Base-by-base conservation (phyloP, 2,329 filamentous ascomycete genomes). In the Penicillium rolfsii region DNA sequence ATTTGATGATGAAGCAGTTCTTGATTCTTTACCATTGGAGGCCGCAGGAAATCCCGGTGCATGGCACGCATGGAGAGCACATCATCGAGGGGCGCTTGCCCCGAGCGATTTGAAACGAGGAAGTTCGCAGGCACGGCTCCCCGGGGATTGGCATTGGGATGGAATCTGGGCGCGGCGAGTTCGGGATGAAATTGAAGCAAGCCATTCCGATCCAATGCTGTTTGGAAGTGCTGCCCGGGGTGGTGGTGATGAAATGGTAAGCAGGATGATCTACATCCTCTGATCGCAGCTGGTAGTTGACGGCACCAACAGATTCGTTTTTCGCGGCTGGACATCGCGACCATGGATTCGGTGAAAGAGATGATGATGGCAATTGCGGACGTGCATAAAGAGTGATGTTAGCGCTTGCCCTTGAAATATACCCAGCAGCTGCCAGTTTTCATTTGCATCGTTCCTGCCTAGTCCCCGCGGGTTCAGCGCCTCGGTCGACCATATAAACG, bases 141-240 rank as follows among this genome's bases (percentile, higher is more conserved):
- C 92, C 0, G 91, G 90, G 6, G 90, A 96, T 70, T 98, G 94
- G 94, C 96, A 96, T 73, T 98, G 94, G 94, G 92, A 97, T 71
- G 93, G 94, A 0, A 94, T 98, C 0, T 99, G 94, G 94, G 91
- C 96, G 73, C 89, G 93, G 65, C 85, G 94, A 57, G 93, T 97
- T 0, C 89, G 87, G 76, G 91, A 89, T 74, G 90, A 90, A 19
- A 86, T 97, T 46, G 85, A 89, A 54, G 83, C 85, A 9, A 96
- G 92, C 71, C 79, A 92, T 53, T 91, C 91, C 0, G 94, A 98
- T 67, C 81, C 87, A 1, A 88, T 91, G 4, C 78, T 98, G 26
- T 98, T 88, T 77, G 91, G 92, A 5, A 83, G 83, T 60, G 80
- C 81, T 5, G 82, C 83, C 46, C 78, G 80, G 33, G 78, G 70